Percentiles rank a stretch among this genome's conserved stretches.
Evolutionary conservation across 441 rosid genomes (phyloP).

Genomic region (Adansonia rubrostipa): DNA sequence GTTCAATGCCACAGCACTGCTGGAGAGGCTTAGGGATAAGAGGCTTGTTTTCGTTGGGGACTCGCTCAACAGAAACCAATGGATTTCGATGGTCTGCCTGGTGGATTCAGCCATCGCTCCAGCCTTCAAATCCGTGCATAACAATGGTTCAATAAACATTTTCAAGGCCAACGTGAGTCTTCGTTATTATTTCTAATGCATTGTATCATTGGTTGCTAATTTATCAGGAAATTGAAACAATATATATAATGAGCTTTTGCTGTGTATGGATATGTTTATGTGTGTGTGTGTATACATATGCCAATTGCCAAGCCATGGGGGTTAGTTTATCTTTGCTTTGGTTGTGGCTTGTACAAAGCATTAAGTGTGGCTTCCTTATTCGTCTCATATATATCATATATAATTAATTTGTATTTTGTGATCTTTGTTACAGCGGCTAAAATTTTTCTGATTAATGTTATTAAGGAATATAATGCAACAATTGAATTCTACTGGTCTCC

Average conservation of each 20-base stretch:
- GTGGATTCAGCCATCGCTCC: slow-evolving; percentile 49
- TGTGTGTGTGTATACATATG: too few species aligned
- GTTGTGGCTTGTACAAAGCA: not conserved
- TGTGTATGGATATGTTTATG: not conserved
- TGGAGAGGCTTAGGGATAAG: slow-evolving; percentile 63
- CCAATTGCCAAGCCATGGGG: too few species aligned
- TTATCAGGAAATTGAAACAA: too few species aligned
- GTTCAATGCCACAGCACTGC: slow-evolving; percentile 73
- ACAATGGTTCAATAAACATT: slow-evolving; percentile 59
- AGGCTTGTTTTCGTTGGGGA: slow-evolving; percentile 69
- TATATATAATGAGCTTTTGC: too few species aligned
- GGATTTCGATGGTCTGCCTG: slow-evolving; percentile 68
- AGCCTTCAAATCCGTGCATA: slow-evolving; percentile 48
- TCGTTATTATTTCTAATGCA: not conserved
- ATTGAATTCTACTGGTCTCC: slow-evolving; percentile 72
- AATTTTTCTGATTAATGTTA: slow-evolving; percentile 18
- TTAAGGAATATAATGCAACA: slow-evolving; percentile 62
- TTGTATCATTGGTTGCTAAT: too few species aligned
- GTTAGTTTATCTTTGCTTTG: too few species aligned
- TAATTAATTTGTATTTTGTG: not conserved
- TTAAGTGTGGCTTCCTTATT: not conserved
- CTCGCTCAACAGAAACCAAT: slow-evolving; percentile 64
- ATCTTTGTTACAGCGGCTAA: slow-evolving; percentile 18
- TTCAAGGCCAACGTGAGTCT: slow-evolving; percentile 56
- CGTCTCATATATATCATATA: not conserved